Base-by-base conservation (phyloP, 192 early-diverging fungal genomes). In the Phlyctochytrium arcticum region DNA sequence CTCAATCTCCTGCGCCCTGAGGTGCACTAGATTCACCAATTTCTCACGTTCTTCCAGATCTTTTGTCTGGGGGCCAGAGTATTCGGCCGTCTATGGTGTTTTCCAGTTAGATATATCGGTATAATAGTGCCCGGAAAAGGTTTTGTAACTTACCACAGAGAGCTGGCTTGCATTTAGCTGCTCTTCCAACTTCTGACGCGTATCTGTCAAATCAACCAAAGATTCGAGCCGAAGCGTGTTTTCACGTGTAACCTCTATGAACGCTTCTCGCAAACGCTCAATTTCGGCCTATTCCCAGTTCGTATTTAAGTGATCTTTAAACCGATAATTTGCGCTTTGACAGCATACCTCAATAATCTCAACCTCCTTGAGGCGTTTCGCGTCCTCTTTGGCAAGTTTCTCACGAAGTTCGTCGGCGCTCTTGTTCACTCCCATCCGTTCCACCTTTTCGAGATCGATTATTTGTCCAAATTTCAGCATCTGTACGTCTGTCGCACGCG, bases 381-480 rank as follows among this genome's bases (percentile, higher is more conserved):
- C 48, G 36, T 86, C 85, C 57, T 86, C 81, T 37, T 74, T 80
- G 37, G 72, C 60, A 0, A 84, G 66, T 67, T 86, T 86, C 54
- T 86, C 83, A 3, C 76, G 62, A 3, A 86, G 57, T 57, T 86
- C 85, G 44, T 86, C 85, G 2, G 85, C 85, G 26, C 54, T 74
- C 58, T 75, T 78, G 72, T 86, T 86, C 19, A 84, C 77, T 3
- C 83, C 83, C 67, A 86, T 75, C 27, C 77, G 49, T 50, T 86
- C 85, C 21, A 86, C 71, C 62, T 81, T 83, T 57, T 86, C 85
- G 12, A 86, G 65, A 60, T 86, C 85, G 27, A 86, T 77, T 12
- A 75, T 80, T 54, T 80, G 73, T 5, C 85, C 85, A 67, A 86
- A 86, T 62, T 86, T 86, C 33, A 86, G 77, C 81, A 85, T 86